These are phyloP conservation scores for Syncephalastrum sp. DNA, from an alignment of 371 early-diverging fungal species.

Conservation along the genomic window DNA sequence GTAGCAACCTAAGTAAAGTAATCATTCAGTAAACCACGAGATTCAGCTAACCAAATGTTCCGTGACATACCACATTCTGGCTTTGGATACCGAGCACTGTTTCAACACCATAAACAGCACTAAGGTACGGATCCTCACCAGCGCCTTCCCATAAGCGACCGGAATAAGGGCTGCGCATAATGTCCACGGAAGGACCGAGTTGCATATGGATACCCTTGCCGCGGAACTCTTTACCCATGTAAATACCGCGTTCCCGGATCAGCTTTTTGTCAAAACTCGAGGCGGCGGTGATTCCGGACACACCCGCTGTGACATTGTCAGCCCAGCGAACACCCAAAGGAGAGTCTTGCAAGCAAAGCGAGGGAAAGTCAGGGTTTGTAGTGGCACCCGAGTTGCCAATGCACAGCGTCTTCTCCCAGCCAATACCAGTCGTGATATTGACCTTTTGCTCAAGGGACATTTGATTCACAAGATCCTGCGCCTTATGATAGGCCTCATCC, in stretches of 20 bases:
- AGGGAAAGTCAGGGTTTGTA: constrained; percentile 47
- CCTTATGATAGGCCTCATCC: constrained; percentile 25
- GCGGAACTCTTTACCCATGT: constrained; percentile 56
- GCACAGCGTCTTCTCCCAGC: constrained; percentile 38
- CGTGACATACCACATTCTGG: constrained; percentile 35
- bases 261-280: constrained; percentile 49
- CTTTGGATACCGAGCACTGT: constrained; percentile 38
- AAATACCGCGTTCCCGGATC: constrained; percentile 42
- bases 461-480: constrained; percentile 19
- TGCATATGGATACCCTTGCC: constrained; percentile 48
- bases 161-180: constrained; percentile 6
- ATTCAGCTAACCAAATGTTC: background rate
- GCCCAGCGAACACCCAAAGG: constrained; percentile 54
- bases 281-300: constrained; percentile 54
- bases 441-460: constrained; percentile 42
- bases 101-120: constrained; percentile 29
- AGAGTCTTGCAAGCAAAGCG: constrained; percentile 52
- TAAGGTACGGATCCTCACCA: constrained; percentile 58
- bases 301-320: constrained; percentile 41
- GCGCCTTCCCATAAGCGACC: constrained; percentile 63
- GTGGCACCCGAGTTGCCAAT: constrained; percentile 48
- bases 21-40: background rate
- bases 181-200: constrained; percentile 38
- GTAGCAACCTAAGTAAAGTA: constrained; percentile 37
- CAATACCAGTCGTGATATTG: constrained; percentile 39